A percentile compares a stretch with the other conserved stretches of the same genome.
Conservation (phyloP, 306 rosid genomes). For the Canavalia gladiata region DNA sequence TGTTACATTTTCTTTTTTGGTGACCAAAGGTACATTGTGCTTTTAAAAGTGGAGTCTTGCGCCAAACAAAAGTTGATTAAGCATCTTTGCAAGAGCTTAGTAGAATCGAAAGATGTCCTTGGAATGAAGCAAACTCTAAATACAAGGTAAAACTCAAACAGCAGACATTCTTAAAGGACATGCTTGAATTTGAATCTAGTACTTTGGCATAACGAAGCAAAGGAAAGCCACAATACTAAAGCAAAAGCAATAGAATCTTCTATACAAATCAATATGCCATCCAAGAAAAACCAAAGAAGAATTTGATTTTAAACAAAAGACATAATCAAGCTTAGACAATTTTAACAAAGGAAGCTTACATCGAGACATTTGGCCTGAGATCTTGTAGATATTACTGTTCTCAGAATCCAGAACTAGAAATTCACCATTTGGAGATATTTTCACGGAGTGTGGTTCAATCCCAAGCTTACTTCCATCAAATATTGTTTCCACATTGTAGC, state of each 20-base stretch:
- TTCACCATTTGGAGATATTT: slow-evolving; percentile 77
- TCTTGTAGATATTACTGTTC: slow-evolving; percentile 86
- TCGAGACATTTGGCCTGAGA: slow-evolving; percentile 74
- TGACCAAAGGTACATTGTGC: slow-evolving; percentile 48
- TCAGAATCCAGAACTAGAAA: slow-evolving; percentile 89
- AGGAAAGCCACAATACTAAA: slow-evolving; percentile 14
- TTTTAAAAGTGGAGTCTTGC: slow-evolving; percentile 66
- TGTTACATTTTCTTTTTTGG: slow-evolving; percentile 39
- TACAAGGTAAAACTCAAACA: slow-evolving; percentile 43
- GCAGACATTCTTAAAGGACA: slow-evolving; percentile 39
- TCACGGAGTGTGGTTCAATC: slow-evolving; percentile 89
- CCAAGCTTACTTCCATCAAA: slow-evolving; percentile 94
- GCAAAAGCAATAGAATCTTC: slow-evolving; percentile 17
- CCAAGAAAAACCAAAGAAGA: slow-evolving; percentile 7
- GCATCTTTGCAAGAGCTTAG: slow-evolving; percentile 46
- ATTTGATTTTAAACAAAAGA: not conserved
- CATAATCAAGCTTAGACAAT: slow-evolving; percentile 11
- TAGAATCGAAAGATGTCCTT: slow-evolving; percentile 59
- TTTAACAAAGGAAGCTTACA: slow-evolving; percentile 64
- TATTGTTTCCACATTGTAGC: slow-evolving; percentile 87
- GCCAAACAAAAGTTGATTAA: slow-evolving; percentile 69
- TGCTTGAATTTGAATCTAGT: slow-evolving; percentile 42
- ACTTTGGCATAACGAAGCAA: slow-evolving; percentile 37
- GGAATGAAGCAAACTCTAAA: slow-evolving; percentile 52
- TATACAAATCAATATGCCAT: slow-evolving; percentile 21